Evolutionary conservation across 805 yeast genomes (phyloP).

Genomic region (Metschnikowia corniflorae): DNA sequence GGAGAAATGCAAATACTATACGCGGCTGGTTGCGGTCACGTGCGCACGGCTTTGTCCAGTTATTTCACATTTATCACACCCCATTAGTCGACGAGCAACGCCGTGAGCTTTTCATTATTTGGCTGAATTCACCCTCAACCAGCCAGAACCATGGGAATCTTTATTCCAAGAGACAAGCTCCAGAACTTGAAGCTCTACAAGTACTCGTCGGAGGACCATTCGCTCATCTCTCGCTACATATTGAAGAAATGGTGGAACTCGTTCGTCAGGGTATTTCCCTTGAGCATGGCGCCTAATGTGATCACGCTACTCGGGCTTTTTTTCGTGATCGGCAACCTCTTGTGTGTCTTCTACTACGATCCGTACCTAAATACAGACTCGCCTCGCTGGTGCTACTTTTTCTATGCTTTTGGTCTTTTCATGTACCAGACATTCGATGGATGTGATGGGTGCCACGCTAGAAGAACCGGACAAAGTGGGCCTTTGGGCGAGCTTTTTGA

Average conservation of each 20-base stretch:
- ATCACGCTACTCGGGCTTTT: constrained; percentile 77
- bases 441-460: constrained; percentile 93
- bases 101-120: background rate
- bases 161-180: constrained; percentile 52
- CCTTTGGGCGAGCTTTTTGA: constrained; percentile 94
- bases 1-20: too few relatives aligned
- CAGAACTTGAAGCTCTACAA: constrained; percentile 55
- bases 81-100: too few relatives aligned
- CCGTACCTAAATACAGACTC: constrained; percentile 56
- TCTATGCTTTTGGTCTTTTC: constrained; percentile 79
- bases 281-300: constrained; percentile 89
- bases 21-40: constrained; percentile 8
- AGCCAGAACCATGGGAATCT: constrained; percentile 53
- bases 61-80: background rate
- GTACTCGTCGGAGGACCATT: constrained; percentile 77
- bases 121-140: background rate
- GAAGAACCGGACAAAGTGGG: constrained; percentile 92
- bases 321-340: constrained; percentile 63
- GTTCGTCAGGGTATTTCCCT: constrained; percentile 73
- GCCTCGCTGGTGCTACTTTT: constrained; percentile 75
- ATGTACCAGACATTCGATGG: constrained; percentile 95
- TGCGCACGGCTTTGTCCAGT: constrained; percentile 1
- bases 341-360: constrained; percentile 66
- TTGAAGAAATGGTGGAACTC: constrained; percentile 79
- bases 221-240: constrained; percentile 68